A percentile compares a stretch with the other conserved stretches of the same genome.
These are phyloP conservation scores for Berkeleyomyces basicola DNA, from an alignment of 2,329 filamentous ascomycete genomes.

Conservation along the genomic window DNA sequence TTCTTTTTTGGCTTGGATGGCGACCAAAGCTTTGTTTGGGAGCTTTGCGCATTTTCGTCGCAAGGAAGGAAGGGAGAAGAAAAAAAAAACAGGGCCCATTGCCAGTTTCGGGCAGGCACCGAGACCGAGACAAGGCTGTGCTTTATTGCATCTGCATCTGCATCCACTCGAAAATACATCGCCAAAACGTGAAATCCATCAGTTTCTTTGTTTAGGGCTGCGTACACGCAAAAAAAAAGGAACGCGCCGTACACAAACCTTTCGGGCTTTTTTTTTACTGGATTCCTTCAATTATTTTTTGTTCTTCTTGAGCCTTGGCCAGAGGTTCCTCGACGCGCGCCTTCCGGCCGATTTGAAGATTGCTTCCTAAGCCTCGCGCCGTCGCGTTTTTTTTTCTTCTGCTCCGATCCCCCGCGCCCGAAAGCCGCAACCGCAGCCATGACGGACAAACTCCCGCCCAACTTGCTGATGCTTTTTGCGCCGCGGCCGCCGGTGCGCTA, in stretches of 20 bases:
- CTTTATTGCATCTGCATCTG: neutral
- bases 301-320: no score
- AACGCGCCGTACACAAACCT: neutral
- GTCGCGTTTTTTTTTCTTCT: neutral
- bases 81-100: neutral
- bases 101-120: neutral
- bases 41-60: neutral
- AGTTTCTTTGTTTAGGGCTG: neutral
- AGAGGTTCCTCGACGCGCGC: no score
- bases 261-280: no score
- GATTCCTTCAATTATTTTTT: no score
- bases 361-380: neutral
- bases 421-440: slow-evolving; percentile 31
- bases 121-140: neutral
- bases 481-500: slow-evolving; percentile 83
- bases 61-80: no score
- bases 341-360: no score
- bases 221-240: neutral
- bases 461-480: slow-evolving; percentile 85
- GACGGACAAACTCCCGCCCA: slow-evolving; percentile 92
- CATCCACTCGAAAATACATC: neutral
- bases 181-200: neutral
- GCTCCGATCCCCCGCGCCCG: neutral
- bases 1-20: no score
- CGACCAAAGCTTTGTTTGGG: no score